These are phyloP conservation scores for Epichloe aotearoae DNA, from an alignment of 2,329 filamentous ascomycete species.

Conservation along the genomic window DNA sequence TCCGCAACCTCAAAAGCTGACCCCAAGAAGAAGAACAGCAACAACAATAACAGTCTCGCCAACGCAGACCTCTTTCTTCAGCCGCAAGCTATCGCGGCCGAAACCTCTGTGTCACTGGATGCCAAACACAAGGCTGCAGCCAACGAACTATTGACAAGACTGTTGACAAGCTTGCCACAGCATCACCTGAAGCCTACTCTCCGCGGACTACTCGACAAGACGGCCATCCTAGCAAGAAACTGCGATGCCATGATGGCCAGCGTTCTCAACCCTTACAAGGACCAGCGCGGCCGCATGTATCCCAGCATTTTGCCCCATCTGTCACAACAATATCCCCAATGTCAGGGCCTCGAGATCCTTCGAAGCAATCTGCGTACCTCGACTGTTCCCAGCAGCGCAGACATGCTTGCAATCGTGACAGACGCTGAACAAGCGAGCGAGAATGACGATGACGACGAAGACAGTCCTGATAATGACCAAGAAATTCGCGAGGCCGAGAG, in stretches of 20 bases:
- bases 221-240: slow-evolving; percentile 57
- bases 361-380: slow-evolving; percentile 41
- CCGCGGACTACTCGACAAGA: slow-evolving; percentile 66
- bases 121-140: slow-evolving; percentile 43
- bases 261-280: slow-evolving; percentile 62
- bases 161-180: slow-evolving; percentile 52
- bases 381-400: slow-evolving; percentile 13
- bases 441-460: slow-evolving; percentile 18
- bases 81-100: slow-evolving; percentile 19
- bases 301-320: slow-evolving; percentile 73
- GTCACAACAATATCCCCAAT: slow-evolving; percentile 47
- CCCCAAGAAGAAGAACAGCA: slow-evolving; percentile 20
- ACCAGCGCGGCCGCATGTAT: slow-evolving; percentile 48
- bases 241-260: slow-evolving; percentile 67
- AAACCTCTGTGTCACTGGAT: slow-evolving; percentile 23
- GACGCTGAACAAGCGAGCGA: slow-evolving; percentile 27
- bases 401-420: slow-evolving; percentile 15
- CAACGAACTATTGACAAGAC: slow-evolving; percentile 42
- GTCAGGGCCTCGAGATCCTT: slow-evolving; percentile 59
- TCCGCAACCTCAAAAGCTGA: slow-evolving; percentile 15
- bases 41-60: slow-evolving; percentile 19
- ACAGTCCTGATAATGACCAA: slow-evolving; percentile 12
- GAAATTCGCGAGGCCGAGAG: not conserved
- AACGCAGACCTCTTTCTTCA: slow-evolving; percentile 64
- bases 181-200: slow-evolving; percentile 55